Conservation (phyloP, 1,284 basidiomycete genomes). For the Sporisorium scitamineum region DNA sequence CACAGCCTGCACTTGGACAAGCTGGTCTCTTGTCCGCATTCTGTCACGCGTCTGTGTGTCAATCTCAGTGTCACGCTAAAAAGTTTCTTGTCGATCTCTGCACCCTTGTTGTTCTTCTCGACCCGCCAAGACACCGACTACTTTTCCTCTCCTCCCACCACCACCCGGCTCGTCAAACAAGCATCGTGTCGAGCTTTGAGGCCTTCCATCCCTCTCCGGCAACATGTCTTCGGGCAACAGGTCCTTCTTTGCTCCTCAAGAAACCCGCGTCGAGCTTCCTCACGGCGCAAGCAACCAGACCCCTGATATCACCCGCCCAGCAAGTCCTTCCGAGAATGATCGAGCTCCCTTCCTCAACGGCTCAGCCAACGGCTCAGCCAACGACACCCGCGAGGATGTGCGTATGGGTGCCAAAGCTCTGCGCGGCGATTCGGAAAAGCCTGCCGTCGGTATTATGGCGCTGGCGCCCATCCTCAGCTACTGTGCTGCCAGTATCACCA, state of each 20-base stretch:
- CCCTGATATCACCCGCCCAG: slow-evolving; percentile 42
- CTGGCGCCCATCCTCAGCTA: slow-evolving; percentile 87
- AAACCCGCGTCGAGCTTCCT: slow-evolving; percentile 45
- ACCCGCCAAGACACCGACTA: not conserved
- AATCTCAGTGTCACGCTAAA: not conserved
- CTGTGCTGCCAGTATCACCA: slow-evolving; percentile 92
- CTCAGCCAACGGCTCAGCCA: slow-evolving; percentile 19
- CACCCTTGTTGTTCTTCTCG: not conserved
- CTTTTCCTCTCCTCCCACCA: slow-evolving; percentile 8
- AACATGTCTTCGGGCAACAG: slow-evolving; percentile 46
- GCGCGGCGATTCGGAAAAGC: slow-evolving; percentile 32
- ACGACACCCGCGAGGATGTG: slow-evolving; percentile 36
- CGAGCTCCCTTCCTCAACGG: slow-evolving; percentile 48
- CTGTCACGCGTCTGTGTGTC: not conserved
- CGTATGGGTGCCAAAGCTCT: slow-evolving; percentile 49
- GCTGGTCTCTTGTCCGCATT: slow-evolving; percentile 1
- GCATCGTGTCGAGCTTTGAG: not conserved
- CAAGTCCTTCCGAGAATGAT: slow-evolving; percentile 51
- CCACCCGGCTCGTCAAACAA: not conserved
- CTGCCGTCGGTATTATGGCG: slow-evolving; percentile 63
- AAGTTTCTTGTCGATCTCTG: slow-evolving; percentile 16
- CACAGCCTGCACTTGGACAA: not conserved
- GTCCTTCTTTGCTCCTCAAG: slow-evolving; percentile 52
- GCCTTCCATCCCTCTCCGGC: not conserved
- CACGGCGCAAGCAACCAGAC: slow-evolving; percentile 38